Base-by-base conservation (phyloP, 2,329 filamentous ascomycete genomes). In the Fusarium burgessii region DNA sequence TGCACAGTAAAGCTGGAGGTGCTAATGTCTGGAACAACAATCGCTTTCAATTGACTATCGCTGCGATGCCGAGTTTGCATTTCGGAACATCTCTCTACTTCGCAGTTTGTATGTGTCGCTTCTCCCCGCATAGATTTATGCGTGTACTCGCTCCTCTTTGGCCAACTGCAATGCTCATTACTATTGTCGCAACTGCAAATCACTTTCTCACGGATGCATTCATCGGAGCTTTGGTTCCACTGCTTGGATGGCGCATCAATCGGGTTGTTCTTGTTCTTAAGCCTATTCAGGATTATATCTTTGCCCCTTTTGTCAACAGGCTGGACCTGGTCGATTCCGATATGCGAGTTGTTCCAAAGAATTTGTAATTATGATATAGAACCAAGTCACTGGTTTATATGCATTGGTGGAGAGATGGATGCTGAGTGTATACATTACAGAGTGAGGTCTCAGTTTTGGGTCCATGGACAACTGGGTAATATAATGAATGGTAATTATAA, bases 31-130 rank as follows among this genome's bases (percentile, higher is more conserved):
- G 83, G 84, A 84, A 80, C 20, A 78, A 84, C 57, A 86, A 85
- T 67, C 77, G 78, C 23, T 84, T 83, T 60, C 82, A 84, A 69
- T 73, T 85, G 14, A 85, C 82, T 11, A 84, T 85, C 62, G 84
- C 84, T 1, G 84, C 84, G 29, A 86, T 86, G 84, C 84, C 84
- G 3, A 84, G 81, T 20, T 73, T 86, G 17, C 84, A 86, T 68
- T 86, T 85, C 65, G 84, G 84, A 33, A 83, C 80, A 0, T 74
- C 81, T 0, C 71, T 81, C 5, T 81, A 81, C 59, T 74, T 83
- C 15, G 79, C 78, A 5, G 74, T 80, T 9, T 80, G 73, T 27
- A 60, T 82, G 29, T 71, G 77, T 14, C 79, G 74, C 11, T 85
- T 81, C 70, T 82, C 82, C 13, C 83, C 82, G 3, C 83, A 85